Base-by-base conservation (phyloP, 192 early-diverging fungal genomes). In the Coemansia sp. region DNA sequence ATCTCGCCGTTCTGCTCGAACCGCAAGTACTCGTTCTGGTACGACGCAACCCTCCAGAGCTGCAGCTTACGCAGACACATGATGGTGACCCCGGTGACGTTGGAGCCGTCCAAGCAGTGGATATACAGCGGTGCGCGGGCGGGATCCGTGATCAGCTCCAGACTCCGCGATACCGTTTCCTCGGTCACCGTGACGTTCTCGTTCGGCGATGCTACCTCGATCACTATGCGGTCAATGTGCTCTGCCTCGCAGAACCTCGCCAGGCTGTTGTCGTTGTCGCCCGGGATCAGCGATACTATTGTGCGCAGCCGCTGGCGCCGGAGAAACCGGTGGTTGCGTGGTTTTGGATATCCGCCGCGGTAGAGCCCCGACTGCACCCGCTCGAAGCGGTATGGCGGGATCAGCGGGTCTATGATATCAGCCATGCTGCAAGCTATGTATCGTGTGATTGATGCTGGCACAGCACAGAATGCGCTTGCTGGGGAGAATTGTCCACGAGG, bases 41-140 rank as follows among this genome's bases (percentile, higher is more conserved):
- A 84, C 20, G 86, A 87, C 9, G 91, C 83, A 32, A 88, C 70
- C 11, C 87, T 89, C 96, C 96, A 98, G 68, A 91, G 86, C 84
- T 97, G 94, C 50, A 99, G 73, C 66, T 94, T 96, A 41, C 97
- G 86, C 65, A 99, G 66, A 72, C 93, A 95, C 69, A 92, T 89
- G 12, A 96, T 76, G 2, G 94, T 86, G 4, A 95, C 75, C 0
- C 92, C 92, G 2, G 93, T 97, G 40, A 95, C 92, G 63, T 91
- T 86, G 3, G 91, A 87, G 11, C 95, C 95, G 70, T 98, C 93
- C 38, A 94, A 75, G 68, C 95, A 98, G 73, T 99, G 97, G 5
- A 99, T 64, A 70, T 92, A 98, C 22, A 96, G 64, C 0, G 95
- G 97, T 48, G 85, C 68, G 57, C 90, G 88, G 1, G 63, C 43